Base-by-base conservation (phyloP, 2,329 filamentous ascomycete species). In the Botrytis deweyae region DNA sequence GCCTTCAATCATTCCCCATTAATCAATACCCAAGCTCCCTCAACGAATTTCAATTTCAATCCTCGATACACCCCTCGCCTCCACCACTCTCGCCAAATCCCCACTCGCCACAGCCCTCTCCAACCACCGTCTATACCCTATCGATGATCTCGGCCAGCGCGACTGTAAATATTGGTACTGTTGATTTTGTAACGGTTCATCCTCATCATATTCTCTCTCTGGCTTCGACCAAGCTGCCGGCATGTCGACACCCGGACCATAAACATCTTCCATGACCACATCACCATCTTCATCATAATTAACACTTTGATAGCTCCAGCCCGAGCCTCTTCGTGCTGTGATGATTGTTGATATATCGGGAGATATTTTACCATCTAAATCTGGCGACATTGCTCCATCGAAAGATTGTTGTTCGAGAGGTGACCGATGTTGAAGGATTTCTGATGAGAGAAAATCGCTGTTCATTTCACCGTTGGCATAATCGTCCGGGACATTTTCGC, bases 41-140 rank as follows among this genome's bases (percentile, higher is more conserved):
- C 33, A 70, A 68, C 46, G 36, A 75, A 69, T 71, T 36, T 62
- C 66, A 68, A 67, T 70, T n/a, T 70, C 72, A 65, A 74, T 72
- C 55, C 64, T 67, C 33, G 73, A 58, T 22, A 68, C 58, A 10
- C 70, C 52, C 40, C 77, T 80, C 36, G 82, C 70, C 69, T 83
- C 81, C 74, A 83, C 82, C 22, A 83, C 80, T 4, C 49, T 69
- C n/a, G 66, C 49, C 59, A 83, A 73, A 74, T 82, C 81, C 36
- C 70, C 72, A 72, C 40, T 59, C 52, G n/a, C 73, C 65, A 36
- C 63, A 6, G 59, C 58, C 46, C 70, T 52, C 44, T 66, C 68
- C 68, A 20, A 61, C 52, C 58, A 49, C 38, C 46, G 18, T 20
- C 72, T 49, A 55, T 62, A 49, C 29, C 61, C 44, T n/a, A 42